Base-by-base conservation (phyloP, 169 alveolate genomes). In the Cryptosporidium meleagridis region DNA sequence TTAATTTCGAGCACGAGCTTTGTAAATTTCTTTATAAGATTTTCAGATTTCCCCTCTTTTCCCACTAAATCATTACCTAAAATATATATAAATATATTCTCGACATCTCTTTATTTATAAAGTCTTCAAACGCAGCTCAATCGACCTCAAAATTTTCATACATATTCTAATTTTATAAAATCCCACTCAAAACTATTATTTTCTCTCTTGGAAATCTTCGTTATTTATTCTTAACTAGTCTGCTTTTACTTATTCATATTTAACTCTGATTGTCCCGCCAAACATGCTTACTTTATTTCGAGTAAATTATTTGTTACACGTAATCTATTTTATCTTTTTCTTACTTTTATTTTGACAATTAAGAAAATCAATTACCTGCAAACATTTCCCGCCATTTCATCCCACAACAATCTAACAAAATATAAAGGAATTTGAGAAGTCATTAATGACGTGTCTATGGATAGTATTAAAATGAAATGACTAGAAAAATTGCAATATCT, bases 1-100 rank as follows among this genome's bases (percentile, higher is more conserved):
- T 33, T n/a, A 65, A 10, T 29, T 65, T 65, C 72, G 72, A 65
- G 72, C 72, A 65, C 72, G 72, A 65, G 72, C 72, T 33, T 21
- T 65, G 26, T 1, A 35, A 21, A 16, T 12, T 33, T 12, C 51
- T 21, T 8, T 65, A 33, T 35, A 10, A 35, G 7, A 65, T 31
- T 65, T 65, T 37, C 72, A 65, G 26, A 35, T 65, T 33, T 65
- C 67, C 35, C 67, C 67, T 26, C 67, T 21, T 55, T n/a, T 16
- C 2, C 67, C 21, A 14, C 18, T 9, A 55, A n/a, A 55, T 41
- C 9, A 9, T 41, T 5, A 26, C 21, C 4, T 21, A 55, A 21
- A 21, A 31, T 31, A 31, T 31, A 31, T 31, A 31, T 31, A 0
- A 1, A 31, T 31, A 31, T 31, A 31, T 31, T 31, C 2, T 1